These are phyloP conservation scores for Hemerocallis citrina DNA, from an alignment of 106 monocot genomes.

Conservation along the genomic window DNA sequence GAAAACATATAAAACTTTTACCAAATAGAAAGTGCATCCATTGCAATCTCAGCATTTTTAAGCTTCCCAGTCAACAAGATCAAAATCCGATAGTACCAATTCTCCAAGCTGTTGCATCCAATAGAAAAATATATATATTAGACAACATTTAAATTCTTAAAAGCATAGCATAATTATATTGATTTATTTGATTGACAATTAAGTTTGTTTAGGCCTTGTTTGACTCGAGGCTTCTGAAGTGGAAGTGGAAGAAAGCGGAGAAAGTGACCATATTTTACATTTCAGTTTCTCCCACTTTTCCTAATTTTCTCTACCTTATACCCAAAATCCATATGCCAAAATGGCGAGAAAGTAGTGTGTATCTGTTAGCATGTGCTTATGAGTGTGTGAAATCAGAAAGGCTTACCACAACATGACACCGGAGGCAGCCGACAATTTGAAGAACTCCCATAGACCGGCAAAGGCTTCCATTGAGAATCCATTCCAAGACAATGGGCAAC, in stretches of 20 bases:
- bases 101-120: slow-evolving; percentile 57
- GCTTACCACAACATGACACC: slow-evolving; percentile 56
- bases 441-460: slow-evolving; percentile 42
- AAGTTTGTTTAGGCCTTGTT: no score
- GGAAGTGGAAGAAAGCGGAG: no score
- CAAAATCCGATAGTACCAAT: slow-evolving; percentile 65
- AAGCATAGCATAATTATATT: no score
- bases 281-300: no score
- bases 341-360: no score
- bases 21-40: slow-evolving; percentile 83
- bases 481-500: slow-evolving; percentile 37
- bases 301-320: no score
- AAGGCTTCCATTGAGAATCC: slow-evolving; percentile 52
- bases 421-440: slow-evolving; percentile 36
- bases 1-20: slow-evolving; percentile 5
- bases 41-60: slow-evolving; percentile 53
- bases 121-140: neutral
- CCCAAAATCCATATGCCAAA: no score
- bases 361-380: no score
- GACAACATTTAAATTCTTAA: neutral
- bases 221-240: no score
- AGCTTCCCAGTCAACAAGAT: slow-evolving; percentile 57
- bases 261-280: no score
- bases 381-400: no score
- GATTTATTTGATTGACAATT: no score